Base-by-base conservation (phyloP, 371 early-diverging fungal genomes). In the Sporodiniella umbellata region DNA sequence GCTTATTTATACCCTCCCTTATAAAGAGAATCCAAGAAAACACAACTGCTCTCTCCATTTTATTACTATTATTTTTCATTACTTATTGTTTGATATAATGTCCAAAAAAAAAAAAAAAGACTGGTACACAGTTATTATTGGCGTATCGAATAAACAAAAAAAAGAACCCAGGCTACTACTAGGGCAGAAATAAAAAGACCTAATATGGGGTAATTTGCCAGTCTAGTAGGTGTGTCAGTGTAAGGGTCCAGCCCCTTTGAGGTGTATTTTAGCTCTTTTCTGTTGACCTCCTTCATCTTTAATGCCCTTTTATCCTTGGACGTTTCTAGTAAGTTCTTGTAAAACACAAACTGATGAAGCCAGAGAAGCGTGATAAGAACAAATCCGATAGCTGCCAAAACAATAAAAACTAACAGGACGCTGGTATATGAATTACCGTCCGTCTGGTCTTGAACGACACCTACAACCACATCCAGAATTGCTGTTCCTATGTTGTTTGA, bases 371-470 rank as follows among this genome's bases (percentile, higher is more conserved):
- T 4, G 22, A 75, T 75, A 15, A 68, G 33, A 3, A 66, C 33
- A 22, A 75, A 68, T 2, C 75, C 75, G 12, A 71, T 33, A 14
- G 49, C 54, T 15, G 64, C 62, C 12, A 75, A 54, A 10, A 57
- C 50, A 14, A 75, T 57, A 35, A 68, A 75, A 3, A 71, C 54
- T 10, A 60, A 21, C 75, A 75, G 70, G 8, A 71, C 75, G 45
- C 60, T 59, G 2, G 58, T 60, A 49, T 75, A 75, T 8, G 56
- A 53, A 45, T 66, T 60, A 2, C 54, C 48, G 1, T 50, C 62
- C 0, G 72, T 70, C 12, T 69, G 56, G 53, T 80, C 80, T 44
- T 80, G 80, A 6, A 80, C 60, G 10, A 75, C 65, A 45, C 81
- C 81, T 15, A 78, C 54, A 25, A 64, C 51, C 23, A 75, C 72